Base-by-base conservation (phyloP, 164 flowering plant species). In the Houttuynia cordata region DNA sequence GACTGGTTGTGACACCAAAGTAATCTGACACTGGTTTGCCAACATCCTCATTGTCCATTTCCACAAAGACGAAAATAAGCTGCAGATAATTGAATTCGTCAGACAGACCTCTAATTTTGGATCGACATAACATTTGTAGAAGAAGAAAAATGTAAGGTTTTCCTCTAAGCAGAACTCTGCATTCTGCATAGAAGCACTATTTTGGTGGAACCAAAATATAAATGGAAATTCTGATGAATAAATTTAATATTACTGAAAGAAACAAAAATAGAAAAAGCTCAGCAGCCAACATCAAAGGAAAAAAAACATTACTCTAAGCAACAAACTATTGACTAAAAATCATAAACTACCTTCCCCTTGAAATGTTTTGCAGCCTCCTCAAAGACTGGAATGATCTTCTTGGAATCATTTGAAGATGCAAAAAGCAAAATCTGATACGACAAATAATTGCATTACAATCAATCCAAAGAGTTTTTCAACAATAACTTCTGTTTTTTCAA, bases 21-120 rank as follows among this genome's bases (percentile, higher is more conserved):
- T 82, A 93, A 10, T 86, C 96, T 70, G 96, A 70, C 59, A 89
- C 96, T 39, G 96, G 94, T 71, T 67, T 87, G 67, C 98, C 98
- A 69, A 76, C 80, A 55, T 86, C 97, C 74, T 84, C 91, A 68
- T 90, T 78, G 66, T 87, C 98, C 79, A 80, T 68, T 60, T 89
- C 84, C 55, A 93, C 86, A 61, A 64, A 77, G 13, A 93, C 86
- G 74, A 83, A 93, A 61, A 93, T 69, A 57, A 93, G 81, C 98
- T 93, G 91, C 77, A 74, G 57, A 50, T 12, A 45, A 45, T 8
- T 45, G 49, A 17, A 8, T 45, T 45, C 8, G 49, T 12, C 49
- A 45, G 49, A 45, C 49, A 7, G 17, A 45, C 49, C 13, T 45
- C 17, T 12, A 45, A 30, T 30, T 30, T 3, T 12, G 49, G 17